phyloP scores from a whole-genome alignment of 495 filamentous ascomycete species.

The Penicillium odoratum region DNA sequence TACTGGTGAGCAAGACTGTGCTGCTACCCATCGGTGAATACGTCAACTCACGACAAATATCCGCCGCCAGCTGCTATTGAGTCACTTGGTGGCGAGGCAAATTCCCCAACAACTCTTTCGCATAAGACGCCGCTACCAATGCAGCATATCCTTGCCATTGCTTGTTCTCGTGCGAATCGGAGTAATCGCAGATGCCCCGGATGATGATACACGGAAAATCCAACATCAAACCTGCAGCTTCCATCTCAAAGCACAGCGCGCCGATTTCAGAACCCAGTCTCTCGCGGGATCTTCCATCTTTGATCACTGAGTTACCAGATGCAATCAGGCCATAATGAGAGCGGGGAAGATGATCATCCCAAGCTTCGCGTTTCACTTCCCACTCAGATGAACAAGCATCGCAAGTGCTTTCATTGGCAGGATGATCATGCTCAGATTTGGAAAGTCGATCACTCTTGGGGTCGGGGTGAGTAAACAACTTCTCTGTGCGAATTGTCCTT shows the following conservation, averaged over 20 bases:
- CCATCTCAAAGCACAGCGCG: slow-evolving; percentile 7
- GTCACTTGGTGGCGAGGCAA: too few species aligned
- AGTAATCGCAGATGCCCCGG: slow-evolving; percentile 7
- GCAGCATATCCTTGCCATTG: slow-evolving; percentile 11
- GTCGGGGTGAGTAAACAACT: slow-evolving; percentile 2
- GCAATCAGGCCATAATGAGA: slow-evolving; percentile 9
- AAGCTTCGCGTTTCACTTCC: slow-evolving; percentile 9
- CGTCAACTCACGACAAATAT: too few species aligned
- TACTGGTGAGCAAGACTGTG: too few species aligned
- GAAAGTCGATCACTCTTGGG: slow-evolving; percentile 1
- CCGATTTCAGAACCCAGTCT: slow-evolving; percentile 2
- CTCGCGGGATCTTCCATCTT: slow-evolving; percentile 1
- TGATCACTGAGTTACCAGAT: slow-evolving; percentile 5
- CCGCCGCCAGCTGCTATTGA: too few species aligned
- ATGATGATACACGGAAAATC: slow-evolving; percentile 7
- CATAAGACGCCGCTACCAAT: slow-evolving; percentile 7
- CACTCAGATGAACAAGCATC: slow-evolving; percentile 1
- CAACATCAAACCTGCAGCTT: slow-evolving; percentile 9
- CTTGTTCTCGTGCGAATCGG: slow-evolving; percentile 10
- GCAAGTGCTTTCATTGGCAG: background rate
- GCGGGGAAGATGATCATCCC: too few species aligned
- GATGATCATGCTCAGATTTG: slow-evolving; percentile 1
- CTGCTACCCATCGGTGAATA: too few species aligned
- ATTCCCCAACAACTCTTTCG: slow-evolving; percentile 9
- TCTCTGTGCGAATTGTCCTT: slow-evolving; percentile 21